Base-by-base conservation (phyloP, 495 filamentous ascomycete genomes). In the Delitschia confertaspora region DNA sequence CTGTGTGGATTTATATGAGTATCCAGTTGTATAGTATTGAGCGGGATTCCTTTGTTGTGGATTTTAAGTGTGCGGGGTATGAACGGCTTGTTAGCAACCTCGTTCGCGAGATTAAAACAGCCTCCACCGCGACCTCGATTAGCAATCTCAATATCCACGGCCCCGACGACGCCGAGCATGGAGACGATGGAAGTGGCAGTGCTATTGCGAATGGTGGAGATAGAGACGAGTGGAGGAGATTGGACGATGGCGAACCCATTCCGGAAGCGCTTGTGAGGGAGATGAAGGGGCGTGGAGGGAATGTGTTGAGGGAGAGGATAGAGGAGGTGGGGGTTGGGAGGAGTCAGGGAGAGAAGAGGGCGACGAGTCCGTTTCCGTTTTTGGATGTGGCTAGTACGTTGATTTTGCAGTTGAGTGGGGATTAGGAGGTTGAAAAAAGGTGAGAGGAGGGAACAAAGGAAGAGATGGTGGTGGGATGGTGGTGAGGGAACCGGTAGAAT, bases 41-140 rank as follows among this genome's bases (percentile, higher is more conserved):
- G 62, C 76, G 79, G 27, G 83, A 84, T 42, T 88, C 88, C 52
- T 98, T 88, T 63, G 81, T 96, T 50, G 91, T 98, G 19, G 91
- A 98, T 61, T 96, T 98, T 73, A 96, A 93, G 59, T 95, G 91
- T 58, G 87, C 88, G n/a, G 91, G 91, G 5, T 98, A 98, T 62
- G 91, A 98, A 63, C 82, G 84, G 26, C 67, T 84, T 37, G 68
- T 78, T 6, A n/a, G 31, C 21, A 44, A 55, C 17, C 49, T 64
- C 19, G 56, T 60, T 3, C 40, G 47, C 23, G 59, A 62, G 41
- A 49, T 65, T 13, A 48, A 38, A 30, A 51, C 42, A 13, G 21
- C 16, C 25, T 47, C 22, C 19, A n/a, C n/a, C n/a, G n/a, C n/a
- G n/a, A n/a, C n/a, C n/a, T n/a, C n/a, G n/a, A n/a, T n/a, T n/a